phyloP scores from a whole-genome alignment of 805 yeast species.

The Zygosaccharomyces kombuchaensis region DNA sequence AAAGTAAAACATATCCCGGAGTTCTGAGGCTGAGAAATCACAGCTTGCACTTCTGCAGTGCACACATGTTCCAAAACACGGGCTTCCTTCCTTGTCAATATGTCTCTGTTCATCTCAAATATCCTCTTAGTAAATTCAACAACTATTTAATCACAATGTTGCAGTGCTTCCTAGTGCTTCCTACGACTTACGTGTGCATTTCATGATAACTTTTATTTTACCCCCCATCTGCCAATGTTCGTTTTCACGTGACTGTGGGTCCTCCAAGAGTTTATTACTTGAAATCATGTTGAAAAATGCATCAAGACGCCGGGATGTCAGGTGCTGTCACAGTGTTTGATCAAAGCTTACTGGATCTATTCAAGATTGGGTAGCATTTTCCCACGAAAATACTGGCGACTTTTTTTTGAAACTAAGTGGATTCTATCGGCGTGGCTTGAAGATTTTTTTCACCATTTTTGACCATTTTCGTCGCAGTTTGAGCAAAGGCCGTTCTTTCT shows the following conservation, averaged over 20 bases:
- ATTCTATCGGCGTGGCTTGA: not conserved
- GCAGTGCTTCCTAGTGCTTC: not conserved
- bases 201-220: not conserved
- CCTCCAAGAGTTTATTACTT: not conserved
- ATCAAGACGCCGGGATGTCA: not conserved
- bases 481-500: not conserved
- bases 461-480: not conserved
- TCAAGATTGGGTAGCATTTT: too few relatives aligned
- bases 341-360: too few relatives aligned
- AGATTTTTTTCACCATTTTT: not conserved
- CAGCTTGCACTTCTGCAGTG: conserved; percentile 15
- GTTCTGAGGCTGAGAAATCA: conserved; percentile 13
- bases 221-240: not conserved
- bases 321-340: too few relatives aligned
- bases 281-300: conserved; percentile 1
- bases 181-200: not conserved
- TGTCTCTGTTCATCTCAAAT: conserved; percentile 6
- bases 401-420: not conserved
- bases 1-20: conserved; percentile 24
- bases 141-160: not conserved
- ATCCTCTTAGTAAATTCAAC: not conserved
- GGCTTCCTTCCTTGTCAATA: conserved; percentile 15
- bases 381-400: too few relatives aligned
- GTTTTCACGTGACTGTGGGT: not conserved
- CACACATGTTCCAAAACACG: conserved; percentile 17